Evolutionary conservation across 2,329 filamentous ascomycete genomes (phyloP).

Genomic region (Exophiala sp.): DNA sequence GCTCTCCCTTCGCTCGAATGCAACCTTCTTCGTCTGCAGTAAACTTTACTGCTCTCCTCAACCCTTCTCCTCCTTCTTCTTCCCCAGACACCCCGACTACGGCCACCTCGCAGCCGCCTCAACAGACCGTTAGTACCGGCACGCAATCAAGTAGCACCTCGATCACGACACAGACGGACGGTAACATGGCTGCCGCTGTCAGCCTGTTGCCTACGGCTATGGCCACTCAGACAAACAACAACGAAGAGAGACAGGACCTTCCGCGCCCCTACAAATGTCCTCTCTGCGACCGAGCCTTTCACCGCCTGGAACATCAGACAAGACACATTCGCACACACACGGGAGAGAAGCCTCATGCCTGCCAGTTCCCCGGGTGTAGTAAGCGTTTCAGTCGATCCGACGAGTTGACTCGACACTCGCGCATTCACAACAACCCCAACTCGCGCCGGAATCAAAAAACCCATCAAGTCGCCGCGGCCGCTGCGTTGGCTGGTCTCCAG

Average conservation of each 20-base stretch:
- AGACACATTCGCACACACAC: conserved; percentile 94
- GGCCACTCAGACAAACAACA: conserved; percentile 51
- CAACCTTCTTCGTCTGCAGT: conserved; percentile 30
- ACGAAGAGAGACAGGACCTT: conserved; percentile 70
- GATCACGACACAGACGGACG: conserved; percentile 28
- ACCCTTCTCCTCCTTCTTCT: conserved; percentile 24
- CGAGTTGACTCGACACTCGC: conserved; percentile 91
- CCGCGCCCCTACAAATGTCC: conserved; percentile 98
- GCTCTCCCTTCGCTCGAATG: conserved; percentile 22
- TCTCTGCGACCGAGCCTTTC: conserved; percentile 96
- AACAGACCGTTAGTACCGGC: conserved; percentile 30
- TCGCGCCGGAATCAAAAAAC: conserved; percentile 89
- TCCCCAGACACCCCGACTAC: conserved; percentile 19
- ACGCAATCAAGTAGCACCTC: conserved; percentile 2
- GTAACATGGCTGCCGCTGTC: conserved; percentile 43
- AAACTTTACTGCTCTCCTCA: conserved; percentile 29
- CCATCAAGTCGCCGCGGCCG: conserved; percentile 57
- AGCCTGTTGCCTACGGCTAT: conserved; percentile 44
- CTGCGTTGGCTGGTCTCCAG: conserved; percentile 52
- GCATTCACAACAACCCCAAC: conserved; percentile 99
- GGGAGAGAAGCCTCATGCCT: conserved; percentile 95
- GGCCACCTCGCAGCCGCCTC: conserved; percentile 2
- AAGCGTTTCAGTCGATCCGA: conserved; percentile 97
- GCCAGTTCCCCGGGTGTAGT: conserved; percentile 90
- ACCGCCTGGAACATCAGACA: conserved; percentile 91